A percentile compares a stretch with the other conserved stretches of the same genome.
Evolutionary conservation across 306 rosid genomes (phyloP).

Genomic region (Macrotyloma uniflorum): DNA sequence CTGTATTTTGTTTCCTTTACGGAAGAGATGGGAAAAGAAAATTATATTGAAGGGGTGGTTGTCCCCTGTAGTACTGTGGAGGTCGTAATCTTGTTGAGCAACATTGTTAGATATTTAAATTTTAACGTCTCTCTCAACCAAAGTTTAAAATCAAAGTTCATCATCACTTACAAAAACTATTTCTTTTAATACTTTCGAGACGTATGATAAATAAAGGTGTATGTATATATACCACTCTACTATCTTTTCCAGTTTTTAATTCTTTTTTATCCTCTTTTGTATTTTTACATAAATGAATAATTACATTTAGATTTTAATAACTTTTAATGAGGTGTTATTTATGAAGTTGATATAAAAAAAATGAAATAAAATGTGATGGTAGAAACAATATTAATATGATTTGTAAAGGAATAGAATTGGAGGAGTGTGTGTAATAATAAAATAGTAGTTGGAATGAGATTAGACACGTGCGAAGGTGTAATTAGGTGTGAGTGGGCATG

Average conservation of each 20-base stretch:
- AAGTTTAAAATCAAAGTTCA: background rate
- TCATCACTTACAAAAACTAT: background rate
- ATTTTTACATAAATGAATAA: too few species aligned
- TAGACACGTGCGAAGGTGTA: background rate
- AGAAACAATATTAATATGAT: too few species aligned
- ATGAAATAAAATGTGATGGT: background rate
- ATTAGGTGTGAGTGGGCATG: conserved; percentile 7
- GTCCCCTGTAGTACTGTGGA: background rate
- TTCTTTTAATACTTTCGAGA: background rate
- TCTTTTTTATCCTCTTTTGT: too few species aligned
- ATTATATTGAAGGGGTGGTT: too few species aligned
- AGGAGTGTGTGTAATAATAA: conserved; percentile 5
- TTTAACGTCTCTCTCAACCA: background rate
- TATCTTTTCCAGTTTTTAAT: too few species aligned
- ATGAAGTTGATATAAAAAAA: background rate
- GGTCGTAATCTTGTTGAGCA: background rate
- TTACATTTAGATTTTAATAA: background rate
- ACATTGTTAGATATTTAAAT: background rate
- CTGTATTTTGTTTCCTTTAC: too few species aligned
- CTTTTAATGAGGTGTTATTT: background rate
- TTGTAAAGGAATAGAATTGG: background rate
- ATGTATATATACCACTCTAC: background rate
- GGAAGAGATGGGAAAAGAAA: too few species aligned
- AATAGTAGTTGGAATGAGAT: conserved; percentile 28
- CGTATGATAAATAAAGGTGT: background rate